A percentile compares a stretch with the other conserved stretches of the same genome.
Conservation (phyloP, 1,284 basidiomycete genomes). For the Takashimella tepidaria region DNA sequence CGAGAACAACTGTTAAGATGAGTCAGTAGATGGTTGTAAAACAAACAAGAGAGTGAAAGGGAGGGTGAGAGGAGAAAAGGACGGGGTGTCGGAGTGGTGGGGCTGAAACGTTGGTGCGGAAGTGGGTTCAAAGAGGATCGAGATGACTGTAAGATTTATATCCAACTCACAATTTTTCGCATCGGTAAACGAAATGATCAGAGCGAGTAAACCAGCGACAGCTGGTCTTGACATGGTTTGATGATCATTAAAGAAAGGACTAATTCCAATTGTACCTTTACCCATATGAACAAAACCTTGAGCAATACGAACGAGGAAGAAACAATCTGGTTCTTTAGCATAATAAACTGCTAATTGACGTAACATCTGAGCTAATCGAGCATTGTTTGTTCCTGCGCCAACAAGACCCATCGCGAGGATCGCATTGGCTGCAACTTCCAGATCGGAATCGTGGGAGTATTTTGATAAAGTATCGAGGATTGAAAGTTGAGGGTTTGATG, state of each 20-base stretch:
- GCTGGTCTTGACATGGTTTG: slow-evolving; percentile 84
- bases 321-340: slow-evolving; percentile 91
- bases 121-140: too few relatives aligned
- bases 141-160: too few relatives aligned
- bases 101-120: not conserved
- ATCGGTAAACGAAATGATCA: slow-evolving; percentile 87
- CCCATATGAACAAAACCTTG: slow-evolving; percentile 98
- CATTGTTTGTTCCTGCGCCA: slow-evolving; percentile 97
- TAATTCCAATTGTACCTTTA: slow-evolving; percentile 97
- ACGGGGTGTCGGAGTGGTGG: slow-evolving; percentile 4
- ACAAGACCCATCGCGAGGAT: slow-evolving; percentile 99
- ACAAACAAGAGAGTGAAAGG: too few relatives aligned
- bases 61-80: not conserved
- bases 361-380: slow-evolving; percentile 94
- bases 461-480: slow-evolving; percentile 98
- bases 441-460: slow-evolving; percentile 98
- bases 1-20: slow-evolving; percentile 67
- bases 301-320: slow-evolving; percentile 94
- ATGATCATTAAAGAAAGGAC: slow-evolving; percentile 94
- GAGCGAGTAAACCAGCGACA: slow-evolving; percentile 84
- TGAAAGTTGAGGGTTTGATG: slow-evolving; percentile 92
- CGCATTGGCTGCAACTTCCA: slow-evolving; percentile 90
- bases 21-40: not conserved
- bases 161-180: slow-evolving; percentile 79
- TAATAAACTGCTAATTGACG: slow-evolving; percentile 95